Evolutionary conservation across 306 rosid genomes (phyloP), one percentile per base, ranked within the genome.

Genomic region (Geum urbanum): DNA sequence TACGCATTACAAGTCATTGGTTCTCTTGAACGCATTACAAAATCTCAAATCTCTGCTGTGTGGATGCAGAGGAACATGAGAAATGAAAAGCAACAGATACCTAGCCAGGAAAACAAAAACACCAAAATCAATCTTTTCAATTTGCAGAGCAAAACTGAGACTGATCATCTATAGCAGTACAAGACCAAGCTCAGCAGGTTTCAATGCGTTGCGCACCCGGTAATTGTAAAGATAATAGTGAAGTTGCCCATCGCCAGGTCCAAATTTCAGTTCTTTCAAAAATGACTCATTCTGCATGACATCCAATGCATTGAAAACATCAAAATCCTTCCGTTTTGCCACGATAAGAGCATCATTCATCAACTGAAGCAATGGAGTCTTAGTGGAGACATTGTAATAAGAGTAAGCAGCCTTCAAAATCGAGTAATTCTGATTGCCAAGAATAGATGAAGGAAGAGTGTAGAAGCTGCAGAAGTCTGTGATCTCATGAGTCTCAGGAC

Each of bases 391-490:
- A 49, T 86, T 90, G 16, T 87, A 90, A 72, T 82, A 90, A 2
- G 96, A 90, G 83, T 90, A 90, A 18, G 96, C 96, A 45, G 91
- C 95, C 82, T 90, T 90, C 90, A 90, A 84, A 58, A 73, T 86
- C 0, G 90, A 74, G 82, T 90, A 83, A 52, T 68, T 87, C 61
- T 74, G 95, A 69, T 84, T 90, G 27, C 96, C 96, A 37, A 90
- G 95, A 69, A 88, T 90, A 0, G 95, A 90, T 6, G 91, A 88
- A 70, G 97, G 98, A 73, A 92, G 98, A 37, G 98, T 88, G 83
- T 90, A 92, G 83, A 92, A 92, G 78, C 98, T 92, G 82, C 98
- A 90, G 70, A 90, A 92, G 79, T 92, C 98, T 10, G 98, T 92
- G 78, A 92, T 77, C 64, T 88, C 97, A 14, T 83, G 97, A 72